Evolutionary conservation across 75 land plant species (phyloP).

Genomic region (Cryptomeria japonica): DNA sequence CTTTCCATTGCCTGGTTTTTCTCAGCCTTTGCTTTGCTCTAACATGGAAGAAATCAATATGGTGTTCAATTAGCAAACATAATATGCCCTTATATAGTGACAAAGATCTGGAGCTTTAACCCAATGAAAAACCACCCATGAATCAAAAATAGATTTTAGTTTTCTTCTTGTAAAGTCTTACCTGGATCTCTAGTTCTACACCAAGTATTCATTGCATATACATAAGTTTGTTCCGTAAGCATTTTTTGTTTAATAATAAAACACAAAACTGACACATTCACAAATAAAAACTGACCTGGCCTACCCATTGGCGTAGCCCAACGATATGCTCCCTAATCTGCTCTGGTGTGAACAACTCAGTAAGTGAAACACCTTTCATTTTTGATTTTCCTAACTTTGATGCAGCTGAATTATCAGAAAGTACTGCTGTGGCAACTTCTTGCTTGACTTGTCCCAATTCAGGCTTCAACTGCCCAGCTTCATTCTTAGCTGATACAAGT

Average conservation of each 20-base stretch:
- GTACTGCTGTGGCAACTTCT: slow-evolving; percentile 4
- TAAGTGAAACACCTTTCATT: slow-evolving; percentile 85
- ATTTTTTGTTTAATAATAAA: background rate
- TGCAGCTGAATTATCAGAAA: background rate
- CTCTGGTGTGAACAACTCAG: slow-evolving; percentile 94
- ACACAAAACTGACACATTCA: too few species aligned
- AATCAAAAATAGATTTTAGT: background rate
- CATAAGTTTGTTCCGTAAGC: background rate
- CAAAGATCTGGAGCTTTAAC: background rate
- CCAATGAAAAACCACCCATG: background rate
- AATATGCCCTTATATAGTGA: background rate
- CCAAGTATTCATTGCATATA: background rate
- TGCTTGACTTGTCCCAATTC: background rate
- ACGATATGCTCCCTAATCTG: slow-evolving; percentile 89
- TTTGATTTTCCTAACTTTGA: slow-evolving; percentile 87
- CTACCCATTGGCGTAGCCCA: slow-evolving; percentile 93
- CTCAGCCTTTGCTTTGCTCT: slow-evolving; percentile 43
- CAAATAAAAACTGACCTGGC: slow-evolving; percentile 57
- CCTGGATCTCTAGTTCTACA: background rate
- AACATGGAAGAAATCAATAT: background rate
- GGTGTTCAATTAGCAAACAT: background rate
- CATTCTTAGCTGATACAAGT: slow-evolving; percentile 5
- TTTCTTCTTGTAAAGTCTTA: background rate
- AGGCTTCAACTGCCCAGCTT: background rate
- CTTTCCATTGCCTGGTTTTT: slow-evolving; percentile 94